phyloP scores from a whole-genome alignment of 176 grass and related monocot genomes.

The Oryza nivara region DNA sequence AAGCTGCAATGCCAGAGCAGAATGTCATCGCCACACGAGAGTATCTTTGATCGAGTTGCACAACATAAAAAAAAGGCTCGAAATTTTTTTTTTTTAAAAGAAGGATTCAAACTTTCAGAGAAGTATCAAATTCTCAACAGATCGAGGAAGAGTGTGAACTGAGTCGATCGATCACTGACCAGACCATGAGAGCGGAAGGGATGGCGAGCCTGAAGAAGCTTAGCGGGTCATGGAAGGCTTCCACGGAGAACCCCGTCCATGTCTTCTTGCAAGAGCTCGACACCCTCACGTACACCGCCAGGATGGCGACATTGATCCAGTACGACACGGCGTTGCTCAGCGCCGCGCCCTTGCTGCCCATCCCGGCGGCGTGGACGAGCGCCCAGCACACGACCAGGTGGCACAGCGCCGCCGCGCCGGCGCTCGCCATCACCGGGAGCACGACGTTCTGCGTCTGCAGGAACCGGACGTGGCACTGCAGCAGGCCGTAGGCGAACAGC shows the following conservation, averaged over 20 bases:
- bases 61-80: too few species aligned
- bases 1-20: slow-evolving; percentile 17
- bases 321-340: slow-evolving; percentile 40
- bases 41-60: too few species aligned
- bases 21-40: too few species aligned
- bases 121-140: too few species aligned
- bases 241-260: slow-evolving; percentile 44
- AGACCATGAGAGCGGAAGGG: slow-evolving; percentile 50
- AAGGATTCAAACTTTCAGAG: too few species aligned
- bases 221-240: slow-evolving; percentile 35
- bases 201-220: slow-evolving; percentile 41
- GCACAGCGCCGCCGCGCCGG: slow-evolving; percentile 6
- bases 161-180: slow-evolving; percentile 11
- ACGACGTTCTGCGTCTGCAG: slow-evolving; percentile 42
- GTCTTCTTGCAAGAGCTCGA: slow-evolving; percentile 36
- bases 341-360: slow-evolving; percentile 20
- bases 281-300: slow-evolving; percentile 36
- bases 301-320: slow-evolving; percentile 37
- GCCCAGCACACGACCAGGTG: slow-evolving; percentile 32
- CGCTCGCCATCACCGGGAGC: not conserved
- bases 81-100: too few species aligned
- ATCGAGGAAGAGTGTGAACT: too few species aligned
- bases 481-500: slow-evolving; percentile 50
- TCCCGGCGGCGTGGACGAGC: not conserved
- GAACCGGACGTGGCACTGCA: slow-evolving; percentile 40